Base-by-base conservation (phyloP, 2,329 filamentous ascomycete genomes). In the Thermochaetoides dissita region DNA sequence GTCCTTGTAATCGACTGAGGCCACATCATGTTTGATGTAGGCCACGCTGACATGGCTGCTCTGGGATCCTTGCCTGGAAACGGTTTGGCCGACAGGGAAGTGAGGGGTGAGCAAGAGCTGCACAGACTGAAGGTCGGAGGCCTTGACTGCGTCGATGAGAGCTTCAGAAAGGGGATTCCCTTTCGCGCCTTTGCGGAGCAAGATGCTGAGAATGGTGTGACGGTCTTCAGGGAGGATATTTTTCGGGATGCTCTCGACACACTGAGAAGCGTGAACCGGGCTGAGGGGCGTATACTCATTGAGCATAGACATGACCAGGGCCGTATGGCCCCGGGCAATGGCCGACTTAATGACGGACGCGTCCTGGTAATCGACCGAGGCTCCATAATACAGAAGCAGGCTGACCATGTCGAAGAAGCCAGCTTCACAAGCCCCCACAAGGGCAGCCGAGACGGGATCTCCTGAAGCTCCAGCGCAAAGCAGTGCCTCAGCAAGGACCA, bases 381-480 rank as follows among this genome's bases (percentile, higher is more conserved):
- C 71, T 7, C 71, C 71, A 42, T 75, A 68, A 3, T 58, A 55
- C 17, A 74, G 61, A 6, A 79, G 57, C n/a, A 77, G 57, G 33
- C 58, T 59, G 2, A 72, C 66, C 66, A 77, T 71, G 34, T 74
- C 69, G 43, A 69, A 62, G 45, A 70, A 74, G 36, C 69, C 66
- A 2, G 62, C 63, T 6, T 64, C 59, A 40, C 66, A 68, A 0
- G 72, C 68, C 30, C 67, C 59, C 6, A 69, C 57, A 1, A 78
- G 58, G 0, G 68, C 70, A 30, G 60, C 57, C 0, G 70, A 64
- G 1, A 73, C 57, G 1, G 63, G 58, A 10, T 72, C 66, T 2
- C 75, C 75, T 9, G 63, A 59, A 1, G 74, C 73, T 0, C 75
- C 74, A 1, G 71, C 73, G 41, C 74, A 76, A 2, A 80, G 61